Conservation (phyloP, 805 yeast species). For the Cyberlindnera misumaiensis region DNA sequence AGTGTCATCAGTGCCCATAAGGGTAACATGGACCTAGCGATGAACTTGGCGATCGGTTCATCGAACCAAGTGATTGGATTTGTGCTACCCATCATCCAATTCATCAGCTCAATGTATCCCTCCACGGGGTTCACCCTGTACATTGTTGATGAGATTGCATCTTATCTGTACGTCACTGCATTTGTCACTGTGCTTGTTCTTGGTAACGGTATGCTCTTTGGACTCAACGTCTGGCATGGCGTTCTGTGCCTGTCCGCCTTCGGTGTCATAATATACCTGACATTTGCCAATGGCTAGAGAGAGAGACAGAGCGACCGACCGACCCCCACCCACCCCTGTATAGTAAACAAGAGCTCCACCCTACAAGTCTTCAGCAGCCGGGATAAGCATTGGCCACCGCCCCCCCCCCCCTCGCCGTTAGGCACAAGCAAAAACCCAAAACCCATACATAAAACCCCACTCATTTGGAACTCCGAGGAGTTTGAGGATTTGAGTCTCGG, state of each 20-base stretch:
- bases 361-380: too few relatives aligned
- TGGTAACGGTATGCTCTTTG: conserved; percentile 10
- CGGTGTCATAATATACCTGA: conserved; percentile 11
- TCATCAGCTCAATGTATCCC: conserved; percentile 18
- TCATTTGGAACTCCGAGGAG: too few relatives aligned
- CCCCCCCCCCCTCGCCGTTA: too few relatives aligned
- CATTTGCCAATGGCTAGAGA: conserved; percentile 1
- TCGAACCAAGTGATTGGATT: conserved; percentile 20
- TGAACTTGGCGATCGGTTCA: conserved; percentile 16
- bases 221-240: conserved; percentile 13
- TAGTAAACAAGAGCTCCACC: too few relatives aligned
- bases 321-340: too few relatives aligned
- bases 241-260: conserved; percentile 10
- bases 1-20: conserved; percentile 17
- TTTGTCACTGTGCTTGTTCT: conserved; percentile 8
- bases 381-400: too few relatives aligned
- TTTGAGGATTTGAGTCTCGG: too few relatives aligned
- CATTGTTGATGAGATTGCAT: conserved; percentile 14
- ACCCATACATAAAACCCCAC: too few relatives aligned
- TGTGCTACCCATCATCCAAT: conserved; percentile 20
- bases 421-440: too few relatives aligned
- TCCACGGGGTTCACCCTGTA: conserved; percentile 15
- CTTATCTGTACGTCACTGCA: conserved; percentile 9
- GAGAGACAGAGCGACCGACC: too few relatives aligned
- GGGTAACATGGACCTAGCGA: conserved; percentile 18